These are phyloP conservation scores for Cyclocybe aegerita DNA, from an alignment of 768 basidiomycete species.

Conservation along the genomic window DNA sequence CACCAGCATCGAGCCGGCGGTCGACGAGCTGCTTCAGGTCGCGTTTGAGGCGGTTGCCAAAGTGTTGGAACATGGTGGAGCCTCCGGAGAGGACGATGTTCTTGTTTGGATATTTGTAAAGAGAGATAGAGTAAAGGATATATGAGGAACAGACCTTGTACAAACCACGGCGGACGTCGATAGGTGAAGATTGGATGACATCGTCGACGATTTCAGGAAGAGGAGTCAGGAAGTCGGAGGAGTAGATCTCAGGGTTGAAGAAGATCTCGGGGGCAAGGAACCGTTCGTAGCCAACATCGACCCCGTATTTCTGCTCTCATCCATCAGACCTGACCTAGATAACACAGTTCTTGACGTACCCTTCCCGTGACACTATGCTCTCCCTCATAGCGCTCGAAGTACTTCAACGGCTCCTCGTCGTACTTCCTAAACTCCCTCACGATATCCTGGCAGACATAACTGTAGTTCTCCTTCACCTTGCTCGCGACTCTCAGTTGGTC, in stretches of 20 bases:
- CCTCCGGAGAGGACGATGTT: slow-evolving; percentile 98
- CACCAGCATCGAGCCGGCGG: slow-evolving; percentile 79
- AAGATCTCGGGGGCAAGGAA: slow-evolving; percentile 99
- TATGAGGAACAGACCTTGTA: slow-evolving; percentile 67
- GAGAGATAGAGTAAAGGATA: not conserved
- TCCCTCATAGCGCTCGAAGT: slow-evolving; percentile 91
- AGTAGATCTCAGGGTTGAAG: slow-evolving; percentile 99
- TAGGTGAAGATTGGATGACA: slow-evolving; percentile 94
- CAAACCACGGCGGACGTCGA: slow-evolving; percentile 93
- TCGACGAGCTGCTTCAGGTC: slow-evolving; percentile 95
- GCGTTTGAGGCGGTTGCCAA: slow-evolving; percentile 94
- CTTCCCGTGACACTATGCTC: slow-evolving; percentile 91
- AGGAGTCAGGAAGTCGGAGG: slow-evolving; percentile 95
- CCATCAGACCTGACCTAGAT: not conserved
- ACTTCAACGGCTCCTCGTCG: slow-evolving; percentile 92
- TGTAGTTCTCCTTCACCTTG: slow-evolving; percentile 97
- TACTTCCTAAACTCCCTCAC: slow-evolving; percentile 99
- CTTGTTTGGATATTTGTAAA: slow-evolving; percentile 32
- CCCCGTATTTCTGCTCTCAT: slow-evolving; percentile 72
- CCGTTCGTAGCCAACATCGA: slow-evolving; percentile 97
- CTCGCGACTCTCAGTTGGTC: slow-evolving; percentile 91
- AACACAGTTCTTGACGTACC: slow-evolving; percentile 42
- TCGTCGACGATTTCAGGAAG: slow-evolving; percentile 94
- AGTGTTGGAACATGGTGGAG: slow-evolving; percentile 99
- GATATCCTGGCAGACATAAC: slow-evolving; percentile 98